Evolutionary conservation across 2,329 filamentous ascomycete species (phyloP).

Genomic region (Penicillium janthinellum): DNA sequence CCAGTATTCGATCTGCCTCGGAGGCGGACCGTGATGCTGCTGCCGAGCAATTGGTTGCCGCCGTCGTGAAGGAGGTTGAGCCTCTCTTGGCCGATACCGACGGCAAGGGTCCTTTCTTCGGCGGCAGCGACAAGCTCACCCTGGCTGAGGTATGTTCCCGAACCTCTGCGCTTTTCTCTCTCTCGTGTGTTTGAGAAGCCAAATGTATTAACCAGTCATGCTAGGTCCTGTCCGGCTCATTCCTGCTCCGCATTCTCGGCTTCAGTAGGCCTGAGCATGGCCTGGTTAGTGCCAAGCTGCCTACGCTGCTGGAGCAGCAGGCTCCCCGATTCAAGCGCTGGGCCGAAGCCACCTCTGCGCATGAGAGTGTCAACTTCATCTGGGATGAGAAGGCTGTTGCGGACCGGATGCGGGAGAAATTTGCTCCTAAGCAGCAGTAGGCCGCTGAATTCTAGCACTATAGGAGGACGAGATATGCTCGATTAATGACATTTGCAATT

Average conservation of each 20-base stretch:
- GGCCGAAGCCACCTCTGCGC: constrained; percentile 60
- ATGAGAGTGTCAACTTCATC: constrained; percentile 67
- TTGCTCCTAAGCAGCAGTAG: constrained; percentile 33
- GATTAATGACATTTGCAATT: not conserved
- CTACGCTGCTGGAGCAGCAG: constrained; percentile 51
- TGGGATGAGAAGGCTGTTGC: constrained; percentile 58
- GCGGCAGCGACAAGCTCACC: constrained; percentile 65
- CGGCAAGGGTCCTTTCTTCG: constrained; percentile 60
- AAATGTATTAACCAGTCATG: not conserved
- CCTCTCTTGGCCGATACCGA: constrained; percentile 61
- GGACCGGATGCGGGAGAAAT: constrained; percentile 46
- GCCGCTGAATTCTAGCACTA: not conserved
- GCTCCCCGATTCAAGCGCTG: constrained; percentile 71
- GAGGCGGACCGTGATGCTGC: constrained; percentile 55
- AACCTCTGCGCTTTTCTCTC: not conserved
- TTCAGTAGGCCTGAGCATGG: constrained; percentile 57
- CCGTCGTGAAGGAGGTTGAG: constrained; percentile 70
- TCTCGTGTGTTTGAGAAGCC: not conserved
- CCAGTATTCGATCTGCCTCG: constrained; percentile 50
- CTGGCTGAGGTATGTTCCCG: constrained; percentile 66
- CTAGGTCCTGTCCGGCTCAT: constrained; percentile 66
- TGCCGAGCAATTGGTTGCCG: constrained; percentile 55
- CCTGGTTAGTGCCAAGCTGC: constrained; percentile 52
- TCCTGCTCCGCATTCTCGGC: constrained; percentile 63
- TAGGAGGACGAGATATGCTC: not conserved